A percentile compares a stretch with the other conserved stretches of the same genome.
Evolutionary conservation across 2,329 filamentous ascomycete species (phyloP).

Genomic region (Pyrenophora tritici-repentis): DNA sequence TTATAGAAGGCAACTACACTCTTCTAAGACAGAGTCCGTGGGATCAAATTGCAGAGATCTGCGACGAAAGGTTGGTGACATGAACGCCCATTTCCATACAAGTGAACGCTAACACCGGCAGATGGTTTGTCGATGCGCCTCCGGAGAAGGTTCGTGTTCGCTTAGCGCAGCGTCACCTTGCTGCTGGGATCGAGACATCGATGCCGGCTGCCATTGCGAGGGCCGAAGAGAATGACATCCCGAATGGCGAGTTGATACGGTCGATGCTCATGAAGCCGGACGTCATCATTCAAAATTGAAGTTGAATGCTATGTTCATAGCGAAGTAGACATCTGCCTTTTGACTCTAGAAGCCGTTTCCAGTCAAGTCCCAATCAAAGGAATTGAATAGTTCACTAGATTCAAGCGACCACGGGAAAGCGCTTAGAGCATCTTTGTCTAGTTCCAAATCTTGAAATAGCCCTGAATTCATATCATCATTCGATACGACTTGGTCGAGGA

Average conservation of each 20-base stretch:
- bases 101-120: slow-evolving; percentile 8
- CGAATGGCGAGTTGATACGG: slow-evolving; percentile 31
- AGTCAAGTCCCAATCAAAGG: slow-evolving; percentile 33
- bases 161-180: slow-evolving; percentile 28
- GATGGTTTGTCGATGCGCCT: slow-evolving; percentile 34
- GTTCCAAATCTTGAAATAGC: slow-evolving; percentile 22
- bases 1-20: slow-evolving; percentile 36
- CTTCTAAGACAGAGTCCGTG: slow-evolving; percentile 29
- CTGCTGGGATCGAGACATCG: slow-evolving; percentile 30
- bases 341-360: slow-evolving; percentile 17
- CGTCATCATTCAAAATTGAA: slow-evolving; percentile 25
- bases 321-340: neutral
- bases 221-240: slow-evolving; percentile 34
- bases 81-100: neutral
- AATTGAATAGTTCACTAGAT: slow-evolving; percentile 31
- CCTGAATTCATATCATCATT: slow-evolving; percentile 22
- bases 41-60: slow-evolving; percentile 21
- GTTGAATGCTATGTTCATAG: neutral
- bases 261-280: slow-evolving; percentile 26
- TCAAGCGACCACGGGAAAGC: slow-evolving; percentile 34
- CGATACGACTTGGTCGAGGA: slow-evolving; percentile 31
- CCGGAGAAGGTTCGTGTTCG: slow-evolving; percentile 21
- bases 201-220: slow-evolving; percentile 24
- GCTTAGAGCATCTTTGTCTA: slow-evolving; percentile 28
- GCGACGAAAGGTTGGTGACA: slow-evolving; percentile 24